These are phyloP conservation scores for Globisporangium echinulatum DNA, from an alignment of 352 stramenopile species.

Conservation along the genomic window DNA sequence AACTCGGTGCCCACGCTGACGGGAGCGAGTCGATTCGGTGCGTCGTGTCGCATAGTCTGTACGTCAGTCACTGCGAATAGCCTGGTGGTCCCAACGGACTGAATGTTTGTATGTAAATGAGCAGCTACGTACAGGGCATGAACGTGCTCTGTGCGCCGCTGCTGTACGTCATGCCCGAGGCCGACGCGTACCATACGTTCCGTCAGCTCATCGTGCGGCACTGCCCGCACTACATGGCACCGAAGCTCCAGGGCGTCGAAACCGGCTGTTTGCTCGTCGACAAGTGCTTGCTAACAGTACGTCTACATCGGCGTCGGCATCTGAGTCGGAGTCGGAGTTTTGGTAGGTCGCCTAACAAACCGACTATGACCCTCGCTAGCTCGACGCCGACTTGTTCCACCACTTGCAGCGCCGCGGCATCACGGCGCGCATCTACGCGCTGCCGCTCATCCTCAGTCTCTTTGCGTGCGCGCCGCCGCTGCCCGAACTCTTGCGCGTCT, in stretches of 20 bases:
- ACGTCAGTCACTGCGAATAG: no score
- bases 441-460: conserved; percentile 85
- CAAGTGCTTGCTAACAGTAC: conserved; percentile 67
- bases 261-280: conserved; percentile 78
- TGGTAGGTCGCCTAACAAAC: not conserved
- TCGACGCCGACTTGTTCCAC: conserved; percentile 77
- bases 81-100: no score
- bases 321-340: no score
- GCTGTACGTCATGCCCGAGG: conserved; percentile 89
- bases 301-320: not conserved
- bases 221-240: conserved; percentile 88
- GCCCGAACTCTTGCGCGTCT: conserved; percentile 84
- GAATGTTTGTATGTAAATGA: not conserved
- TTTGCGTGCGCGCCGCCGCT: conserved; percentile 88
- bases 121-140: conserved; percentile 91
- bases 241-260: conserved; percentile 78
- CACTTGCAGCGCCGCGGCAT: conserved; percentile 74
- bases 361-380: conserved; percentile 8
- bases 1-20: conserved; percentile 32
- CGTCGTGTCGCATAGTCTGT: not conserved
- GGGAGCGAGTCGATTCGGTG: not conserved
- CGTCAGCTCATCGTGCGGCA: conserved; percentile 81
- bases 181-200: conserved; percentile 90
- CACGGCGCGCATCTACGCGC: conserved; percentile 80
- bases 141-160: conserved; percentile 87